These are phyloP conservation scores for Xylariaceae sp. DNA, from an alignment of 2,329 filamentous ascomycete genomes.

Conservation along the genomic window DNA sequence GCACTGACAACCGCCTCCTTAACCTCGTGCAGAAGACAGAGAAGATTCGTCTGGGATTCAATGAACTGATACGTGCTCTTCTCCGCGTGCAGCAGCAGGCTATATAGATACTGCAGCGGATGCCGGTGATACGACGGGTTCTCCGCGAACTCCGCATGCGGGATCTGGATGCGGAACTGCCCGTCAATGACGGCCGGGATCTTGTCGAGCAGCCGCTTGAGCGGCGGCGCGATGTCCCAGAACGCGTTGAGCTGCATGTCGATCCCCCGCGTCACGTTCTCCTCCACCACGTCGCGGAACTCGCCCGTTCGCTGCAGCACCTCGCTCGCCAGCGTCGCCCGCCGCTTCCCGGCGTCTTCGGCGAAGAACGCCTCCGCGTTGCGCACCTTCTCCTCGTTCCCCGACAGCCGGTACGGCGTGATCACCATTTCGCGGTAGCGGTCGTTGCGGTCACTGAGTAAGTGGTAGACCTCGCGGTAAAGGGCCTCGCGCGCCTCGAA, in stretches of 20 bases:
- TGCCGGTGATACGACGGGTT: conserved; percentile 76
- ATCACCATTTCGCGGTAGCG: conserved; percentile 82
- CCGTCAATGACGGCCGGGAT: conserved; percentile 51
- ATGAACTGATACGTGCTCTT: conserved; percentile 97
- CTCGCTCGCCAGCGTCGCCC: conserved; percentile 66
- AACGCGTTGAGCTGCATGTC: conserved; percentile 90
- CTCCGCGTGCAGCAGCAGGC: conserved; percentile 77
- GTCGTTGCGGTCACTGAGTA: conserved; percentile 79
- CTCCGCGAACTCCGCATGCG: conserved; percentile 73
- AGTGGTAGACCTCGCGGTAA: conserved; percentile 78
- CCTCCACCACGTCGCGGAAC: conserved; percentile 74
- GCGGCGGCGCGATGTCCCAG: conserved; percentile 91
- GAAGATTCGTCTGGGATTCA: conserved; percentile 84
- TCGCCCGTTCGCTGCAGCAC: conserved; percentile 68
- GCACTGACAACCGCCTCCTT: conserved; percentile 67
- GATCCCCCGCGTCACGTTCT: conserved; percentile 81
- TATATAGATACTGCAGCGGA: conserved; percentile 87
- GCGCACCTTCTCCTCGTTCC: conserved; percentile 72
- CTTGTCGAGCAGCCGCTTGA: conserved; percentile 73
- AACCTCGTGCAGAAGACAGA: conserved; percentile 88
- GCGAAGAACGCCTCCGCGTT: conserved; percentile 79
- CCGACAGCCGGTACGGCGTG: conserved; percentile 70
- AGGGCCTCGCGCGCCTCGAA: conserved; percentile 90
- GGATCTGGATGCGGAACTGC: conserved; percentile 72
- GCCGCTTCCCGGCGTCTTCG: conserved; percentile 70